Conservation (phyloP, 257 asterid genomes). For the Henckelia pumila region DNA sequence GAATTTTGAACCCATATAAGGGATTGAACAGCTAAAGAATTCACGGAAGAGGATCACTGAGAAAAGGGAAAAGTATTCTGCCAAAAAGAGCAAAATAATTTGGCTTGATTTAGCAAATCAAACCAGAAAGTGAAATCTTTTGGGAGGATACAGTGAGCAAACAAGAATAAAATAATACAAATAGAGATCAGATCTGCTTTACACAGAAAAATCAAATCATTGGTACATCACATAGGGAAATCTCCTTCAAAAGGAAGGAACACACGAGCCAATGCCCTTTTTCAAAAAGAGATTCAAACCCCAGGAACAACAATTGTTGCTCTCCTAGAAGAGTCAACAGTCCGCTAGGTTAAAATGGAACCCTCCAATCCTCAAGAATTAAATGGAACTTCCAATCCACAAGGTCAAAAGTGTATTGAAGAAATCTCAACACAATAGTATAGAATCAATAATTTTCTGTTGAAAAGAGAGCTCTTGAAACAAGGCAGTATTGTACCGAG, state of each 20-base stretch:
- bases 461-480: slow-evolving; percentile 3
- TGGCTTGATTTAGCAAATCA: neutral
- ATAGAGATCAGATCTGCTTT: neutral
- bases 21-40: neutral
- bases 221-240: neutral
- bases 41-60: neutral
- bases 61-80: neutral
- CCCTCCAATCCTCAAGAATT: neutral
- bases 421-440: neutral
- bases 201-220: slow-evolving; percentile 17
- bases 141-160: slow-evolving; percentile 4
- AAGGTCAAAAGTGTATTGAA: neutral
- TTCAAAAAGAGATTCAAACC: neutral
- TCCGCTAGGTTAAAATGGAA: slow-evolving; percentile 2
- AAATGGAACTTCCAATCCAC: slow-evolving; percentile 4
- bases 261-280: neutral
- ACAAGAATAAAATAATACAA: neutral
- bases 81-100: neutral
- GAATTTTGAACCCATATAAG: neutral
- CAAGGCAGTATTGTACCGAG: slow-evolving; percentile 5
- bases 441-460: neutral
- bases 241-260: neutral
- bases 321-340: slow-evolving; percentile 4
- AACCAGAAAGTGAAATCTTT: slow-evolving; percentile 5
- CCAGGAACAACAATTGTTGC: neutral